phyloP scores from a whole-genome alignment of 306 rosid genomes.

The Malus asiatica region DNA sequence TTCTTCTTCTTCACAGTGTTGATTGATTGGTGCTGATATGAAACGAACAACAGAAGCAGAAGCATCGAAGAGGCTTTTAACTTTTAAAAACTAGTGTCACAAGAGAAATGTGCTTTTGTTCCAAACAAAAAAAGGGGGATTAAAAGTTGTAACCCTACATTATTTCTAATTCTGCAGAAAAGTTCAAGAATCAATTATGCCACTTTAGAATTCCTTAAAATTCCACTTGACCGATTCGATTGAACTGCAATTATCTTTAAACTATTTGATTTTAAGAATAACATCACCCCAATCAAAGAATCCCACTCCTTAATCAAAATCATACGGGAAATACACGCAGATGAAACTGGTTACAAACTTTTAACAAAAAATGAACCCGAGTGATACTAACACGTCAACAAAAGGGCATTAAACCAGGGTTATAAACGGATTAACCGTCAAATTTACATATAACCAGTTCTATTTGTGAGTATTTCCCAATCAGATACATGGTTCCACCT shows the following conservation, averaged over 20 bases:
- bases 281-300: neutral
- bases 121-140: neutral
- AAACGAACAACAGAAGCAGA: neutral
- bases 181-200: constrained; percentile 12
- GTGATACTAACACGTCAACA: neutral
- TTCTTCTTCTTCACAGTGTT: neutral
- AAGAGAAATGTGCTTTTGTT: neutral
- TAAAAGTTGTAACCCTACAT: neutral
- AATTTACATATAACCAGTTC: too few relatives aligned
- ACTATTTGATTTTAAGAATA: neutral
- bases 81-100: neutral
- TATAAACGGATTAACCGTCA: neutral
- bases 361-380: neutral
- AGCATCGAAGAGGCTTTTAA: neutral
- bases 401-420: neutral
- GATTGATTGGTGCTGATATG: neutral
- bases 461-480: neutral
- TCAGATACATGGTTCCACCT: neutral
- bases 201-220: constrained; percentile 8
- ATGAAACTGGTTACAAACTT: neutral
- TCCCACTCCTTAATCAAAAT: neutral
- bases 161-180: neutral
- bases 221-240: constrained; percentile 15
- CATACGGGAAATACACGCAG: neutral
- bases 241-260: neutral